Evolutionary conservation across 2,329 filamentous ascomycete species (phyloP).

Genomic region (Alternaria tenuissima): DNA sequence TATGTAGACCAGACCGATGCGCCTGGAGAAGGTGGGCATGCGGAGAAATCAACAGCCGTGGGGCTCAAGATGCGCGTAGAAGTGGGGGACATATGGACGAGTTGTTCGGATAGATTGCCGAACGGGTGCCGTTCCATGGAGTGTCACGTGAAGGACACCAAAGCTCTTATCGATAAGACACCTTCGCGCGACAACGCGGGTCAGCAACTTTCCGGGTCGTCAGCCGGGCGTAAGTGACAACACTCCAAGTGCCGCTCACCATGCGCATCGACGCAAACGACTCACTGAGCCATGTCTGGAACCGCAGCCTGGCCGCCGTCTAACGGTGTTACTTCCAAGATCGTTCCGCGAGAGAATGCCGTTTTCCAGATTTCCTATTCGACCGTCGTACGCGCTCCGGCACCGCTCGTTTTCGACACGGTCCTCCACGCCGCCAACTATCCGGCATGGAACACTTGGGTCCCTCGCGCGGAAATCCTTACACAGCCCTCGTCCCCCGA

Average conservation of each 20-base stretch:
- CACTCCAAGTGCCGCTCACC: background rate
- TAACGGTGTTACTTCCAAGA: conserved; percentile 16
- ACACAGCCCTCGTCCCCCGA: conserved; percentile 13
- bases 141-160: too few relatives aligned
- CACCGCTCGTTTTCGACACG: conserved; percentile 27
- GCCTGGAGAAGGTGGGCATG: too few relatives aligned
- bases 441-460: conserved; percentile 30
- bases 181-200: background rate
- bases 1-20: too few relatives aligned
- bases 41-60: too few relatives aligned
- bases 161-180: background rate
- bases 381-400: conserved; percentile 21
- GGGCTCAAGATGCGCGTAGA: too few relatives aligned
- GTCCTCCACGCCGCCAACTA: conserved; percentile 27
- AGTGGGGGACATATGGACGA: too few relatives aligned
- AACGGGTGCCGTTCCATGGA: too few relatives aligned
- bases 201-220: background rate
- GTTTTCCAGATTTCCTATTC: conserved; percentile 15
- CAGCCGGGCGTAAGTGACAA: background rate
- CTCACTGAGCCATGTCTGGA: conserved; percentile 7
- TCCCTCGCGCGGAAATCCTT: conserved; percentile 23
- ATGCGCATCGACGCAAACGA: background rate
- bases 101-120: too few relatives aligned
- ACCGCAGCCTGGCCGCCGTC: conserved; percentile 18
- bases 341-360: conserved; percentile 17